Conservation (phyloP, 169 alveolate genomes). For the Eimeria necatrix region DNA sequence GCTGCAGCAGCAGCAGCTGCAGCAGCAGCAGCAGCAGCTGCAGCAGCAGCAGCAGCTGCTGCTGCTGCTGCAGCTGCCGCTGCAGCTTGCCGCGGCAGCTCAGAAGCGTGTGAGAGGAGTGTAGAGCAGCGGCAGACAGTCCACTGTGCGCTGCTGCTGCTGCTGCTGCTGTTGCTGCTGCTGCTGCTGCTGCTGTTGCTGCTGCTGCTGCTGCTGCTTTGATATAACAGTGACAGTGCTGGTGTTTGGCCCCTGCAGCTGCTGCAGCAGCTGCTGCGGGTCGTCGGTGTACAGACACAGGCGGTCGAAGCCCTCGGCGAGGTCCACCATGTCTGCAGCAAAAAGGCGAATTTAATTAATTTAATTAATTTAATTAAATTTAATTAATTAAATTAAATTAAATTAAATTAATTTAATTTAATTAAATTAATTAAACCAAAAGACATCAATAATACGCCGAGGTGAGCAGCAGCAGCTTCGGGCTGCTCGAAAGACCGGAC, state of each 20-base stretch:
- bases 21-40: constrained; percentile 46
- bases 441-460: no score
- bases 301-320: constrained; percentile 29
- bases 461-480: neutral
- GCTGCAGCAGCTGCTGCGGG: constrained; percentile 33
- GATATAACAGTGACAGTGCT: no score
- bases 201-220: neutral
- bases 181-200: constrained; percentile 15
- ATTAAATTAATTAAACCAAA: no score
- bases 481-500: neutral
- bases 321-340: constrained; percentile 9
- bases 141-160: neutral
- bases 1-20: constrained; percentile 33
- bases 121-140: neutral
- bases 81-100: neutral
- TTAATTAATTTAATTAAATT: no score
- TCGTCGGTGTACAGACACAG: constrained; percentile 2
- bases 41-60: constrained; percentile 17
- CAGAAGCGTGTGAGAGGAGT: neutral
- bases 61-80: constrained; percentile 41
- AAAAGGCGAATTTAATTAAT: no score
- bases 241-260: no score
- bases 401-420: no score
- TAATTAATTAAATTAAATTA: no score
- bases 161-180: constrained; percentile 51